phyloP scores from a whole-genome alignment of 257 asterid species.

The Ilex aquifolium region DNA sequence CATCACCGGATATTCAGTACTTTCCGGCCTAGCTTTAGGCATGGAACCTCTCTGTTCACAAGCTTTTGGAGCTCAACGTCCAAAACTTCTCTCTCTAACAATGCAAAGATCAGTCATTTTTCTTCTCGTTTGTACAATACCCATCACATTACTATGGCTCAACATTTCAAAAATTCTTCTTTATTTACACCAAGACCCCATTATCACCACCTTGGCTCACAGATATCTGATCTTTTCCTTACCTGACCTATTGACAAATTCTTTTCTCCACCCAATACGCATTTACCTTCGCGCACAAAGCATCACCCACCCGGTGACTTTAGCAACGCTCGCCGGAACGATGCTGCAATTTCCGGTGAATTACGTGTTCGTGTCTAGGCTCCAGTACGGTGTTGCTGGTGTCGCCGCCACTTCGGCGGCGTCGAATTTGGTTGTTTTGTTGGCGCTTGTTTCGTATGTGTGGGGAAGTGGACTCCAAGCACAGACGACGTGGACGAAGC shows the following conservation, averaged over 20 bases:
- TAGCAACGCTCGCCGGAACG: conserved; percentile 54
- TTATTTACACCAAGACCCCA: conserved; percentile 62
- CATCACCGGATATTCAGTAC: not conserved
- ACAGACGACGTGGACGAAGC: conserved; percentile 53
- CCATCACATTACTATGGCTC: conserved; percentile 62
- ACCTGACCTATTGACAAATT: conserved; percentile 68
- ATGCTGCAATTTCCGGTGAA: conserved; percentile 56
- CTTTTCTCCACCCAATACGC: conserved; percentile 68
- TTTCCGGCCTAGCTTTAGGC: not conserved
- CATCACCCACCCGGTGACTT: conserved; percentile 60
- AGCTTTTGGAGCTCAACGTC: conserved; percentile 71
- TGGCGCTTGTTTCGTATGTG: conserved; percentile 29
- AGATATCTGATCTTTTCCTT: conserved; percentile 57
- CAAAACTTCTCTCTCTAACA: conserved; percentile 54
- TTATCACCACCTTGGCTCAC: conserved; percentile 46
- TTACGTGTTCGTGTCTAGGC: conserved; percentile 38
- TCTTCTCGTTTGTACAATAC: conserved; percentile 52
- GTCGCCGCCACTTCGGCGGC: conserved; percentile 78
- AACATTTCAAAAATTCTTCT: conserved; percentile 50
- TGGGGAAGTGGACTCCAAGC: conserved; percentile 39
- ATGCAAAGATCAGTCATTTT: conserved; percentile 55
- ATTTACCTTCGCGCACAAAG: conserved; percentile 93
- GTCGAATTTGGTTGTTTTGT: conserved; percentile 38
- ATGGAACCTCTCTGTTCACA: conserved; percentile 35
- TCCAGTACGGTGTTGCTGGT: conserved; percentile 59